These are phyloP conservation scores for Microsporum ferrugineum DNA, from an alignment of 2,329 filamentous ascomycete genomes.

Conservation along the genomic window DNA sequence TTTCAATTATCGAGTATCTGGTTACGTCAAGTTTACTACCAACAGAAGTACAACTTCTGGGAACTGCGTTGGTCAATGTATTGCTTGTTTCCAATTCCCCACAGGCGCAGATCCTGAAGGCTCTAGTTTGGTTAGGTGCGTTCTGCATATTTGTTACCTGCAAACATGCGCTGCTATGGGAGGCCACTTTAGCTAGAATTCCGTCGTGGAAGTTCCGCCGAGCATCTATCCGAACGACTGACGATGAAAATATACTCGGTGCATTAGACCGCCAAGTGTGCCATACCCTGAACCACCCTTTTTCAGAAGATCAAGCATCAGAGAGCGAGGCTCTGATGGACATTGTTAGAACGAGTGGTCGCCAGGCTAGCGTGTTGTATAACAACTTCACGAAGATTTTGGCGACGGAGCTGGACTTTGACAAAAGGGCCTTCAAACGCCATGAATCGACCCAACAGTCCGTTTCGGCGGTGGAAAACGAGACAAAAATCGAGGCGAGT, in stretches of 20 bases:
- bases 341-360: slow-evolving; percentile 6
- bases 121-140: slow-evolving; percentile 74
- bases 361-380: not conserved
- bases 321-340: slow-evolving; percentile 27
- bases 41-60: slow-evolving; percentile 78
- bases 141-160: slow-evolving; percentile 63
- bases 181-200: slow-evolving; percentile 72
- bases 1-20: slow-evolving; percentile 62
- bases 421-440: not conserved
- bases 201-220: slow-evolving; percentile 81
- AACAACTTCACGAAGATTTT: not conserved
- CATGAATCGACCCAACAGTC: not conserved
- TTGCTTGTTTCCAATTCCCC: slow-evolving; percentile 66
- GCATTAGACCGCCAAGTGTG: slow-evolving; percentile 37
- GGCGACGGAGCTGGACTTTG: not conserved
- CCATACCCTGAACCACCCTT: slow-evolving; percentile 37
- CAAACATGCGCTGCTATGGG: slow-evolving; percentile 65
- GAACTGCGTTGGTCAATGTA: slow-evolving; percentile 69
- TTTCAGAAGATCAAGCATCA: slow-evolving; percentile 26
- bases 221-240: slow-evolving; percentile 28
- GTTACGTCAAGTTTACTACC: slow-evolving; percentile 80
- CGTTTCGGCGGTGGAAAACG: not conserved
- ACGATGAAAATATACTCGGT: slow-evolving; percentile 27
- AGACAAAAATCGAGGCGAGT: not conserved
- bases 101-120: slow-evolving; percentile 74